A percentile compares a stretch with the other conserved stretches of the same genome.
phyloP scores from a whole-genome alignment of 1,139 yeast genomes.

The Pichia sp. region DNA sequence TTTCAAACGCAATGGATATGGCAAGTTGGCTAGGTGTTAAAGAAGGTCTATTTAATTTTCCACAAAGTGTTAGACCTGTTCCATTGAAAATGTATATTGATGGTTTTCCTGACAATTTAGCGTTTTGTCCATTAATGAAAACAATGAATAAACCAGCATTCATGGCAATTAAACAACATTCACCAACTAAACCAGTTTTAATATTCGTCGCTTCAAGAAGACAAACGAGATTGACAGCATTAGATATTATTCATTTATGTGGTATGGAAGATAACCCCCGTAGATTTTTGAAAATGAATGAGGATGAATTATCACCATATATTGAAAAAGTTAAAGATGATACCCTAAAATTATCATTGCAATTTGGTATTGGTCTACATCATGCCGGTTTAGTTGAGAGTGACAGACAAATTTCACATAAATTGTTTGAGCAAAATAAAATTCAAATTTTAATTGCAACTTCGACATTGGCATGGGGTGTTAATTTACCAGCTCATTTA shows the following conservation, averaged over 20 bases:
- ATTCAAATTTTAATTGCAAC: constrained; percentile 91
- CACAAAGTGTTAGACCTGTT: constrained; percentile 94
- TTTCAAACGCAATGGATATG: constrained; percentile 95
- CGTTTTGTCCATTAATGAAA: constrained; percentile 94
- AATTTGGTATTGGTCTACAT: constrained; percentile 94
- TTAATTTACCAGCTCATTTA: constrained; percentile 88
- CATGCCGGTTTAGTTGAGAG: constrained; percentile 95
- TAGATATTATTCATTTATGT: constrained; percentile 87
- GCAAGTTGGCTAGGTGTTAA: constrained; percentile 95
- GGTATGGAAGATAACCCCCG: constrained; percentile 94
- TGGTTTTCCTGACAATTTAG: constrained; percentile 92
- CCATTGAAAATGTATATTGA: constrained; percentile 97
- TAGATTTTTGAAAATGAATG: constrained; percentile 72
- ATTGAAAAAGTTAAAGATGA: constrained; percentile 77
- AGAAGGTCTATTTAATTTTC: constrained; percentile 87
- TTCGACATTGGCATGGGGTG: constrained; percentile 97
- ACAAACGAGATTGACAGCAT: constrained; percentile 91
- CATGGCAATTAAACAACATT: constrained; percentile 92
- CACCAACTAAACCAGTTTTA: constrained; percentile 87
- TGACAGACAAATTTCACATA: constrained; percentile 84
- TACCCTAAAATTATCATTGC: constrained; percentile 73
- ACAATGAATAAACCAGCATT: constrained; percentile 98
- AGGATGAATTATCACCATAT: constrained; percentile 62
- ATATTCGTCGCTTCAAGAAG: constrained; percentile 96
- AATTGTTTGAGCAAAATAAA: constrained; percentile 75